These are phyloP conservation scores for Colletotrichum sp. DNA, from an alignment of 2,329 filamentous ascomycete genomes.

Conservation along the genomic window DNA sequence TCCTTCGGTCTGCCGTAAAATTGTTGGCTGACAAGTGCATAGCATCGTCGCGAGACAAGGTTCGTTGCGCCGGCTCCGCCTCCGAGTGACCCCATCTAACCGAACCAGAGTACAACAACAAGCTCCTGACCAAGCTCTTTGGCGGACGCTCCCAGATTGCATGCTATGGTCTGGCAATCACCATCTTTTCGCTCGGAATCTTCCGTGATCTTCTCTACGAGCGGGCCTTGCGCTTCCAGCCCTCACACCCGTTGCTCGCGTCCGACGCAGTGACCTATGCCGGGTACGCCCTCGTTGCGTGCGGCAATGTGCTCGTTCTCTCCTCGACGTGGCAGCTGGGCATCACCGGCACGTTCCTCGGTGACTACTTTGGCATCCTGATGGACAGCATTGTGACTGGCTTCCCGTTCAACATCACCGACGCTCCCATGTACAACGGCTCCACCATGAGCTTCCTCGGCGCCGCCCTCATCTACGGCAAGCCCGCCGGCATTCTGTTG, in stretches of 20 bases:
- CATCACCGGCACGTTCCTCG: slow-evolving; percentile 93
- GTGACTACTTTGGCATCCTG: slow-evolving; percentile 98
- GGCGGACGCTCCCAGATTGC: slow-evolving; percentile 77
- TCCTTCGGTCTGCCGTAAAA: slow-evolving; percentile 5
- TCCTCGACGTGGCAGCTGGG: slow-evolving; percentile 91
- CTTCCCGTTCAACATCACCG: slow-evolving; percentile 93
- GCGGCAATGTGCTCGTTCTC: slow-evolving; percentile 85
- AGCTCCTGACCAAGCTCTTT: slow-evolving; percentile 86
- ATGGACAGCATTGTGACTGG: slow-evolving; percentile 95
- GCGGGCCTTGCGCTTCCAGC: slow-evolving; percentile 76
- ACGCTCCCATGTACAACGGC: slow-evolving; percentile 96
- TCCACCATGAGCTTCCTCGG: slow-evolving; percentile 92
- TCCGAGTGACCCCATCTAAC: slow-evolving; percentile 3
- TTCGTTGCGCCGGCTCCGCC: slow-evolving; percentile 39
- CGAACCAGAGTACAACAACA: slow-evolving; percentile 83
- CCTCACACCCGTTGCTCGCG: slow-evolving; percentile 75
- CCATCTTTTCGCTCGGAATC: slow-evolving; percentile 92
- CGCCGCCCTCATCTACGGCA: slow-evolving; percentile 82
- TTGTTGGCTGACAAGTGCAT: slow-evolving; percentile 36
- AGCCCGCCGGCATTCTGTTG: slow-evolving; percentile 83
- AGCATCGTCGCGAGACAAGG: slow-evolving; percentile 86
- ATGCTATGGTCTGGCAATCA: slow-evolving; percentile 87
- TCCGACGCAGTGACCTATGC: slow-evolving; percentile 63
- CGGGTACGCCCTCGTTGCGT: slow-evolving; percentile 73
- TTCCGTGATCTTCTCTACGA: slow-evolving; percentile 90